Evolutionary conservation across 257 asterid genomes (phyloP).

Genomic region (Mitragyna speciosa): DNA sequence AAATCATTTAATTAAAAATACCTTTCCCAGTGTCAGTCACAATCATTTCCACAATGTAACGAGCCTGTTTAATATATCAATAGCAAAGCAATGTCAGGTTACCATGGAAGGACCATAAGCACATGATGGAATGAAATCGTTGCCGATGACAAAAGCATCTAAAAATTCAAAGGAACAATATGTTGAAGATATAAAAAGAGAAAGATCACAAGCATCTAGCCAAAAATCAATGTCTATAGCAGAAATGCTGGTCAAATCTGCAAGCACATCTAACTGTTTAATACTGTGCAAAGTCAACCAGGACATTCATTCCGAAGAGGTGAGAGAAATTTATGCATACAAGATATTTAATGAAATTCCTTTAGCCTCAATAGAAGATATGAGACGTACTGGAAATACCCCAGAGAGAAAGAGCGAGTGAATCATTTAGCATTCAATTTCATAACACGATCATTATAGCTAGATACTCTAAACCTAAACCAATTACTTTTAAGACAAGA

Average conservation of each 20-base stretch:
- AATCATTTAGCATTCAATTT: background rate
- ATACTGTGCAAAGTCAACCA: background rate
- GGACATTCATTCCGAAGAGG: background rate
- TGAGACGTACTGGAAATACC: background rate
- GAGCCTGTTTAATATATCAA: constrained; percentile 49
- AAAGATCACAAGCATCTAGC: background rate
- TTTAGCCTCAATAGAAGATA: background rate
- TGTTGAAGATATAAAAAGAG: background rate
- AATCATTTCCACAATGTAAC: constrained; percentile 65
- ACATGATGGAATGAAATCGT: too few species aligned
- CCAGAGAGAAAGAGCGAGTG: background rate
- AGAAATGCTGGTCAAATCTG: background rate
- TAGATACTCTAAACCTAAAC: background rate
- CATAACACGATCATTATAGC: background rate
- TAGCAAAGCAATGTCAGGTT: background rate
- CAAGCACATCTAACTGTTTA: background rate
- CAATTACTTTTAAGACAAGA: background rate
- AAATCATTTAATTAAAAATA: constrained; percentile 21
- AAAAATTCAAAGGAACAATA: background rate
- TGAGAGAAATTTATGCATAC: background rate
- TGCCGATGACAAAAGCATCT: background rate
- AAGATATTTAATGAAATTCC: background rate
- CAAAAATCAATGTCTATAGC: background rate
- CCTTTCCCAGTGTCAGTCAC: constrained; percentile 78
- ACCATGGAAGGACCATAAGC: background rate